These are phyloP conservation scores for Eucalyptus curtisii DNA, from an alignment of 345 rosid species.

Conservation along the genomic window DNA sequence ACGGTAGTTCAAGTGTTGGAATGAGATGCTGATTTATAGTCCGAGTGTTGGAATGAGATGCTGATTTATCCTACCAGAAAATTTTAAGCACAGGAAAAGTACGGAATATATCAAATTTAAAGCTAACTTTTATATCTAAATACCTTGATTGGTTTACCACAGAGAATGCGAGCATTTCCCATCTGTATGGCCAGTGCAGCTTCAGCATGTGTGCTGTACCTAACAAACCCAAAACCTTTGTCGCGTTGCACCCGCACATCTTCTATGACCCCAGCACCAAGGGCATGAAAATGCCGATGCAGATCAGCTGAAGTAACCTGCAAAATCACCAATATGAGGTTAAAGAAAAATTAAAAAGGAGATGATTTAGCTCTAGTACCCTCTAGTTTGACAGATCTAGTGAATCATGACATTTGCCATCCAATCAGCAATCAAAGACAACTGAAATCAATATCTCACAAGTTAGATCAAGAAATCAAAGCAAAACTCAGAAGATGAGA, in stretches of 20 bases:
- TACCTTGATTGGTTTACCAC: slow-evolving; percentile 74
- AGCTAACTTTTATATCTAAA: background rate
- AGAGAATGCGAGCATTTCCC: slow-evolving; percentile 67
- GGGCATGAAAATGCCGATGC: slow-evolving; percentile 62
- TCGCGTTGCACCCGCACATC: slow-evolving; percentile 87
- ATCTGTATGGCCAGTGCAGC: slow-evolving; percentile 88
- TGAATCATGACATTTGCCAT: background rate
- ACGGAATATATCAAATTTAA: background rate
- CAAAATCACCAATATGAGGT: background rate
- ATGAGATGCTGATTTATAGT: background rate
- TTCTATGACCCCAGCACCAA: slow-evolving; percentile 80
- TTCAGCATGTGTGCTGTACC: slow-evolving; percentile 67
- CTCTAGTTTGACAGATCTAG: background rate
- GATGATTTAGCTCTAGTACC: background rate
- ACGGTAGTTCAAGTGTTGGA: background rate
- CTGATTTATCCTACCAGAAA: background rate
- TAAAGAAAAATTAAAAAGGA: background rate
- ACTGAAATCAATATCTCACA: background rate
- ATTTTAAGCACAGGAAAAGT: background rate
- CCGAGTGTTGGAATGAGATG: background rate
- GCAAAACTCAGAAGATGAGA: background rate
- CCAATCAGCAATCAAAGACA: background rate
- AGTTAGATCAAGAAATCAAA: background rate
- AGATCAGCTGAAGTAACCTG: slow-evolving; percentile 70
- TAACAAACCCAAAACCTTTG: slow-evolving; percentile 92